A percentile compares a stretch with the other conserved stretches of the same genome.
phyloP scores from a whole-genome alignment of 2,329 filamentous ascomycete species.

The Neopestalotiopsis rosae region DNA sequence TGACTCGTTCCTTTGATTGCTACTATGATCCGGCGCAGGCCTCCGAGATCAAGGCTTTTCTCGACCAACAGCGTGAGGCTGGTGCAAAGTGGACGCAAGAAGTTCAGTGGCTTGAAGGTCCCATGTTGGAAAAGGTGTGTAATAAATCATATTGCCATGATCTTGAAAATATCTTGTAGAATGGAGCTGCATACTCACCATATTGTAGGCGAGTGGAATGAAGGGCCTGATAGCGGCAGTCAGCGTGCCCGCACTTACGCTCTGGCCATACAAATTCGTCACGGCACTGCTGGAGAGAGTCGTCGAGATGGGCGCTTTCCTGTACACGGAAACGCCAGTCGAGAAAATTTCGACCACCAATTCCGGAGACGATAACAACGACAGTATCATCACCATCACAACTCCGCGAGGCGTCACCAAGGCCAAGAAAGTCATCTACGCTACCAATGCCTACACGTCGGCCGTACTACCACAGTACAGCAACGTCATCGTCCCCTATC shows the following conservation, averaged over 20 bases:
- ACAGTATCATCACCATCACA: neutral
- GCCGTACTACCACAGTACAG: constrained; percentile 7
- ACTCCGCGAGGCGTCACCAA: neutral
- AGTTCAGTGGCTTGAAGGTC: constrained; percentile 13
- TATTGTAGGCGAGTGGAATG: constrained; percentile 14
- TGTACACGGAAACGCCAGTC: constrained; percentile 18
- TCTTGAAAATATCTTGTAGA: no score
- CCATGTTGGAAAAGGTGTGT: constrained; percentile 5
- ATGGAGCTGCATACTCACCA: neutral
- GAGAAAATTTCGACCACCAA: neutral
- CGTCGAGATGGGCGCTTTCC: constrained; percentile 17
- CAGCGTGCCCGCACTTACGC: neutral
- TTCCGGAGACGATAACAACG: neutral
- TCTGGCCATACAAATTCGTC: constrained; percentile 20
- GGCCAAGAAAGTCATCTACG: constrained; percentile 14
- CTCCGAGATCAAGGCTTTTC: constrained; percentile 4
- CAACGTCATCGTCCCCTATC: neutral
- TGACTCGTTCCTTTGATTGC: constrained; percentile 30
- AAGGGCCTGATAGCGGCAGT: constrained; percentile 4
- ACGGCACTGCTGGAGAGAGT: constrained; percentile 10
- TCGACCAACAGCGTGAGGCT: constrained; percentile 3
- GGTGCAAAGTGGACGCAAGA: constrained; percentile 4
- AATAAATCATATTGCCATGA: neutral
- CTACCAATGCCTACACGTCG: constrained; percentile 8
- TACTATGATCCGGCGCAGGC: constrained; percentile 11